A percentile compares a stretch with the other conserved stretches of the same genome.
These are phyloP conservation scores for Lentinula detonsa DNA, from an alignment of 768 basidiomycete species.

Conservation along the genomic window DNA sequence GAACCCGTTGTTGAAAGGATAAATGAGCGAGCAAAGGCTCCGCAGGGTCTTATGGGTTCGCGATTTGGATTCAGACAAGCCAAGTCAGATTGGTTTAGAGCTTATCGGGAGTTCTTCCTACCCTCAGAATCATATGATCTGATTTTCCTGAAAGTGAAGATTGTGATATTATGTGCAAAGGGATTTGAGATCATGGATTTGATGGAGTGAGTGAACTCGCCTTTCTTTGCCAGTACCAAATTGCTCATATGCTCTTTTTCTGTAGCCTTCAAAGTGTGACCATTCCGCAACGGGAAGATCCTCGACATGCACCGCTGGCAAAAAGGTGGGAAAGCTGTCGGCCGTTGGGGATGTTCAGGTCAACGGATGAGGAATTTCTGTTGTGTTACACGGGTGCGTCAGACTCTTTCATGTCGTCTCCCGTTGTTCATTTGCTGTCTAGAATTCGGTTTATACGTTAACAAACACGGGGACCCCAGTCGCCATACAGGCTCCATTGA, in stretches of 20 bases:
- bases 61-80: constrained; percentile 74
- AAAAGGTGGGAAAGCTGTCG: constrained; percentile 84
- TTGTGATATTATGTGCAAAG: constrained; percentile 88
- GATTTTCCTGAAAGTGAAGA: constrained; percentile 88
- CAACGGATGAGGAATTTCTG: constrained; percentile 87
- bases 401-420: too few species aligned
- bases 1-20: constrained; percentile 93
- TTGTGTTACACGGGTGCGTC: constrained; percentile 85
- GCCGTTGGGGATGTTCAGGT: constrained; percentile 93
- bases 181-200: constrained; percentile 99
- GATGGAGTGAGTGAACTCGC: constrained; percentile 56
- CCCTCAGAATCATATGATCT: constrained; percentile 88
- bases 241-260: neutral
- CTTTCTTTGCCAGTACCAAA: neutral
- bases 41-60: constrained; percentile 56
- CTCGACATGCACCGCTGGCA: constrained; percentile 59
- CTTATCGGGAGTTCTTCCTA: constrained; percentile 92
- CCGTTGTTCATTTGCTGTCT: neutral
- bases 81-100: constrained; percentile 91
- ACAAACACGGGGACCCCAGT: constrained; percentile 83
- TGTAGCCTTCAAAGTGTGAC: constrained; percentile 80
- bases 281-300: constrained; percentile 76
- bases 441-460: constrained; percentile 92
- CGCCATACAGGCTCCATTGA: constrained; percentile 70
- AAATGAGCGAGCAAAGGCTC: constrained; percentile 67